Conservation (phyloP, 495 filamentous ascomycete genomes). For the Pseudevernia furfuracea region DNA sequence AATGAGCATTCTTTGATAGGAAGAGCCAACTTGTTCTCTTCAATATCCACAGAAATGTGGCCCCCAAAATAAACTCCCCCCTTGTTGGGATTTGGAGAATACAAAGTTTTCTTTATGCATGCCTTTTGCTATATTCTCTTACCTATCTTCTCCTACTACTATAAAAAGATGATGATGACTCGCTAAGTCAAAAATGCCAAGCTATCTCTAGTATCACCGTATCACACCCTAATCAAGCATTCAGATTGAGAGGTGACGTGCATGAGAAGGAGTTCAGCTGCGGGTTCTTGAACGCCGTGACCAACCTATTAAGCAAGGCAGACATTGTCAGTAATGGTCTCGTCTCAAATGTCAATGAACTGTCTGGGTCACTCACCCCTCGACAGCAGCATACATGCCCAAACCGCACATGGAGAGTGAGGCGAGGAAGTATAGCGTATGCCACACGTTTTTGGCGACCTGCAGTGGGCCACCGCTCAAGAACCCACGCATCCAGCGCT, state of each 20-base stretch:
- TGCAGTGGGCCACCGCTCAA: conserved; percentile 15
- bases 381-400: conserved; percentile 36
- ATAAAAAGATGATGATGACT: background rate
- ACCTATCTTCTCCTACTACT: background rate
- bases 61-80: too few relatives aligned
- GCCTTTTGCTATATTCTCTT: too few relatives aligned
- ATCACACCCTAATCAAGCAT: background rate
- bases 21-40: too few relatives aligned
- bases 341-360: background rate
- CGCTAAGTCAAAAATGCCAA: background rate
- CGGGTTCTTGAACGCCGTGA: conserved; percentile 24
- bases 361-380: conserved; percentile 21
- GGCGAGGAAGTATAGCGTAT: conserved; percentile 34
- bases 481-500: conserved; percentile 39
- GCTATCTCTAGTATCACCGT: background rate
- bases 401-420: conserved; percentile 34
- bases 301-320: conserved; percentile 7
- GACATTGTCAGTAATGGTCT: conserved; percentile 5
- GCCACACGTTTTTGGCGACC: conserved; percentile 29
- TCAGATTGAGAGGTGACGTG: conserved; percentile 33
- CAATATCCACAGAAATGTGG: too few relatives aligned
- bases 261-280: conserved; percentile 38
- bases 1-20: too few relatives aligned
- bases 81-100: too few relatives aligned
- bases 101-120: too few relatives aligned